Conservation (phyloP, 345 rosid species). For the Eucalyptus regnans region DNA sequence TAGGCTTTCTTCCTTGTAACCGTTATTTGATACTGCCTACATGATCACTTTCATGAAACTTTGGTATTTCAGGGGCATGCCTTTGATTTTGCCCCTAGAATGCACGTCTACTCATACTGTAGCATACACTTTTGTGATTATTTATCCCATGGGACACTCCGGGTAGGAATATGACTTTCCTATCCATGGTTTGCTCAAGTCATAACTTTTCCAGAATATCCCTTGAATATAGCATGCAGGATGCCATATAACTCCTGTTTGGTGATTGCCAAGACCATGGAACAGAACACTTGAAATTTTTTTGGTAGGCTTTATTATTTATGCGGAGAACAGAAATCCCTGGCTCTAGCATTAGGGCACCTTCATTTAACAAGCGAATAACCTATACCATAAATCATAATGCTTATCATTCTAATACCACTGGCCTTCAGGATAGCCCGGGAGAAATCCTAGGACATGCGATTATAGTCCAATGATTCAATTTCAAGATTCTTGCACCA, state of each 20-base stretch:
- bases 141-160: slow-evolving; percentile 77
- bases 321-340: not conserved
- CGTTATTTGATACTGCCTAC: not conserved
- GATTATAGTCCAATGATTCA: not conserved
- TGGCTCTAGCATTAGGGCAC: not conserved
- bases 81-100: slow-evolving; percentile 67
- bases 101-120: slow-evolving; percentile 57
- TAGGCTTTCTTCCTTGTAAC: not conserved
- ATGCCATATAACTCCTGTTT: slow-evolving; percentile 65
- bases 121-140: slow-evolving; percentile 77
- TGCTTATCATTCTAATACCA: not conserved
- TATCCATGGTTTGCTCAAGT: not conserved
- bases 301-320: not conserved
- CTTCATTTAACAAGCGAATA: not conserved
- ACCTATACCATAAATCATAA: not conserved
- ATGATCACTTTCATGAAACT: not conserved
- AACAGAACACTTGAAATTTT: not conserved
- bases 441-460: not conserved
- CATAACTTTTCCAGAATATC: not conserved
- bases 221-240: slow-evolving; percentile 29
- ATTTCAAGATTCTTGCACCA: not conserved
- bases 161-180: slow-evolving; percentile 18
- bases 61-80: slow-evolving; percentile 50
- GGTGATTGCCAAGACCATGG: slow-evolving; percentile 70
- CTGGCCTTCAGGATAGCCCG: not conserved